Conservation (phyloP, 2,329 filamentous ascomycete genomes). For the Periconia macrospinosa region DNA sequence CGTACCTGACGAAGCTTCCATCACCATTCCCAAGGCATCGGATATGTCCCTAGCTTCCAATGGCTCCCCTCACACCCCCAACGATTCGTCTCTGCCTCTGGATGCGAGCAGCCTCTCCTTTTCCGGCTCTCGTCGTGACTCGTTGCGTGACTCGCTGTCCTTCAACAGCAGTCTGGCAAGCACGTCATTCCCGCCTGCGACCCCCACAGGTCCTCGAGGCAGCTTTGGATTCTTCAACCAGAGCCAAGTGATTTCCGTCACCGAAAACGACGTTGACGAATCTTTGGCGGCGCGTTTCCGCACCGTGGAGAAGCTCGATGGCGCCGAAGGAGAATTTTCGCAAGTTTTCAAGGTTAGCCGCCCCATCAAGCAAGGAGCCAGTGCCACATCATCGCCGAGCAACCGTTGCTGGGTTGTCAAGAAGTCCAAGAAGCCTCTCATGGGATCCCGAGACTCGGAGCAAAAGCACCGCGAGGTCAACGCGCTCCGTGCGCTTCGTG, state of each 20-base stretch:
- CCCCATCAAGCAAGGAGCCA: slow-evolving; percentile 40
- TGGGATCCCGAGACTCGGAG: slow-evolving; percentile 77
- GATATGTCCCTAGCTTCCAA: slow-evolving; percentile 41
- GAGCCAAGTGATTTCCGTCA: slow-evolving; percentile 64
- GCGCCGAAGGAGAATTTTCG: slow-evolving; percentile 88
- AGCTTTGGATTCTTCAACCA: slow-evolving; percentile 61
- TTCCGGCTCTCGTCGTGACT: slow-evolving; percentile 57
- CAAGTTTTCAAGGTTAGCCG: slow-evolving; percentile 80
- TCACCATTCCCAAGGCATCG: slow-evolving; percentile 27
- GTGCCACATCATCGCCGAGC: slow-evolving; percentile 23
- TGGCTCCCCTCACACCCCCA: slow-evolving; percentile 75
- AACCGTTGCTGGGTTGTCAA: slow-evolving; percentile 82
- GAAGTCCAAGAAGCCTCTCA: slow-evolving; percentile 80
- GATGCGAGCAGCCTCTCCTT: slow-evolving; percentile 85
- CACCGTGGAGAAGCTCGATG: slow-evolving; percentile 69
- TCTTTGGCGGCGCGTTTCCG: slow-evolving; percentile 75
- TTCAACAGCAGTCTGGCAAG: slow-evolving; percentile 44
- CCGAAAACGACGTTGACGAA: slow-evolving; percentile 74
- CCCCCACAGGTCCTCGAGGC: slow-evolving; percentile 71
- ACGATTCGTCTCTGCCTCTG: slow-evolving; percentile 71
- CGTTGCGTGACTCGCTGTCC: slow-evolving; percentile 34
- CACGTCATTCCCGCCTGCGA: slow-evolving; percentile 69
- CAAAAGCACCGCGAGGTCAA: slow-evolving; percentile 82
- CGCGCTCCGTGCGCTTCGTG: slow-evolving; percentile 73
- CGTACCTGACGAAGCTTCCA: slow-evolving; percentile 29